Evolutionary conservation across 2,329 filamentous ascomycete species (phyloP).

Genomic region (Myriosclerotinia duriaeana): DNA sequence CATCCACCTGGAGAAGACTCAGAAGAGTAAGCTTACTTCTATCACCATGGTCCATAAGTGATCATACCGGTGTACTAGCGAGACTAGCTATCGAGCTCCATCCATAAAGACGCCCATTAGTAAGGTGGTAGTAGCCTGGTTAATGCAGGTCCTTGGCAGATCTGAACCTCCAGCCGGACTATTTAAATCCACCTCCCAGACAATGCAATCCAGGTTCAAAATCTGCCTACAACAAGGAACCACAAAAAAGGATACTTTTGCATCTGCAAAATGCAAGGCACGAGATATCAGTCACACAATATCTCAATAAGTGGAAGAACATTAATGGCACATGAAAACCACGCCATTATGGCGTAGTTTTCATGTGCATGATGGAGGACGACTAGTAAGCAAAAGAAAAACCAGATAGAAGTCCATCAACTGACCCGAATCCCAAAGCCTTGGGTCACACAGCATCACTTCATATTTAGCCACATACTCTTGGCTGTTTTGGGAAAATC

Average conservation of each 20-base stretch:
- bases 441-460: constrained; percentile 13
- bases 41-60: not conserved
- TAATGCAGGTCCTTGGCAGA: constrained; percentile 6
- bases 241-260: constrained; percentile 14
- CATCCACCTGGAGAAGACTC: too few relatives aligned
- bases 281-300: constrained; percentile 14
- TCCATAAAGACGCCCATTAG: not conserved
- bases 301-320: constrained; percentile 4
- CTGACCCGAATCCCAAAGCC: constrained; percentile 10
- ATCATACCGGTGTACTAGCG: not conserved
- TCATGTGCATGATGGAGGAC: not conserved
- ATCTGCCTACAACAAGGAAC: not conserved
- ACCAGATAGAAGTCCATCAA: not conserved
- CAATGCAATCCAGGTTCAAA: constrained; percentile 4
- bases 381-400: not conserved
- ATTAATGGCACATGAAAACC: too few relatives aligned
- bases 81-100: not conserved
- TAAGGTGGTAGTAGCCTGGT: not conserved
- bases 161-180: not conserved
- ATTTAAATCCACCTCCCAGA: not conserved
- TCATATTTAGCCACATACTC: constrained; percentile 1
- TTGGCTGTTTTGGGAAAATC: not conserved
- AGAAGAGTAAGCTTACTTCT: constrained; percentile 15
- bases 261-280: constrained; percentile 24
- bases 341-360: constrained; percentile 4